Evolutionary conservation across 106 monocot species (phyloP).

Genomic region (Allium sativum): DNA sequence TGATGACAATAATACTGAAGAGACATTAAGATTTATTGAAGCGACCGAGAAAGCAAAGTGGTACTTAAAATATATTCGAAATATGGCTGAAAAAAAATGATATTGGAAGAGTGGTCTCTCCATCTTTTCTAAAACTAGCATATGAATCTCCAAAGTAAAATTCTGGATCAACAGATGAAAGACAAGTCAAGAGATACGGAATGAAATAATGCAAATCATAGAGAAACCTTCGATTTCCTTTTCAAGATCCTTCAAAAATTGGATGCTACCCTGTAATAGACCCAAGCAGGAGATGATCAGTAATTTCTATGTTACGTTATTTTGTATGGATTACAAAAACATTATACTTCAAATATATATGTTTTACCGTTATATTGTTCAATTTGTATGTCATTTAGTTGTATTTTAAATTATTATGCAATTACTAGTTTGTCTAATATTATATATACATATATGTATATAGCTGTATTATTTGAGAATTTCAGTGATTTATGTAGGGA

Average conservation of each 20-base stretch:
- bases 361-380: too few species aligned
- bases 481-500: too few species aligned
- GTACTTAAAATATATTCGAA: slow-evolving; percentile 66
- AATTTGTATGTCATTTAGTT: too few species aligned
- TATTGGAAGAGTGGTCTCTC: slow-evolving; percentile 76
- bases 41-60: slow-evolving; percentile 72
- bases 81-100: slow-evolving; percentile 88
- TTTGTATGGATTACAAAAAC: too few species aligned
- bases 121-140: slow-evolving; percentile 69
- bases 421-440: too few species aligned
- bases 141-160: slow-evolving; percentile 52
- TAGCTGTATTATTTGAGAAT: too few species aligned
- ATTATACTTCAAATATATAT: too few species aligned
- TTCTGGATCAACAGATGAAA: slow-evolving; percentile 50
- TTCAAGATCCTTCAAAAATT: slow-evolving; percentile 58
- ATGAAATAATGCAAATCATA: slow-evolving; percentile 46
- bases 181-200: slow-evolving; percentile 68
- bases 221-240: slow-evolving; percentile 48
- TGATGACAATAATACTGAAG: slow-evolving; percentile 78
- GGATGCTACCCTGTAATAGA: slow-evolving; percentile 77
- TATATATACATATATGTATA: too few species aligned
- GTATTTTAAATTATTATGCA: too few species aligned
- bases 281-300: slow-evolving; percentile 28
- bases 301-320: slow-evolving; percentile 60
- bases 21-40: slow-evolving; percentile 68